phyloP scores from a whole-genome alignment of 495 filamentous ascomycete genomes.

The Rostrohypoxylon terebratum region DNA sequence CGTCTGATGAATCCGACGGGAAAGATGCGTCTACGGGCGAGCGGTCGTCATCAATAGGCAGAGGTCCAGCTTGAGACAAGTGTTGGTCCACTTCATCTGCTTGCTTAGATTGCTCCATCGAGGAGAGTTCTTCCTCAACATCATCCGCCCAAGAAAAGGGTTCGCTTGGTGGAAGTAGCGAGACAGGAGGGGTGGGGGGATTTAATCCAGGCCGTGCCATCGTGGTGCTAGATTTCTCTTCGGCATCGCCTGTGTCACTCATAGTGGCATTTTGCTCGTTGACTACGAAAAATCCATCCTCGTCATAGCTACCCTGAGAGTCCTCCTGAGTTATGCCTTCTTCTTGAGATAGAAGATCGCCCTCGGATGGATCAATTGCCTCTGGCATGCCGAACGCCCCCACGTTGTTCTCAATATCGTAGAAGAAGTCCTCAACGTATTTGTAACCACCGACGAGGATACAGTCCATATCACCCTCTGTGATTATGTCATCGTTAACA shows the following conservation, averaged over 20 bases:
- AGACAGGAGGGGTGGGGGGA: not conserved
- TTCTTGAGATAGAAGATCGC: not conserved
- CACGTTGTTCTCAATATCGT: constrained; percentile 3
- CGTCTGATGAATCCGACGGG: not conserved
- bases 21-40: not conserved
- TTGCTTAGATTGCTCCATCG: not conserved
- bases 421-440: constrained; percentile 25
- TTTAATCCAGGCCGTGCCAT: too few species aligned
- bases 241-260: not conserved
- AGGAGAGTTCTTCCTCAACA: constrained; percentile 1
- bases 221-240: too few species aligned
- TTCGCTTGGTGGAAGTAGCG: not conserved
- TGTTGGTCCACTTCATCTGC: not conserved
- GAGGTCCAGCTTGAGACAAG: not conserved
- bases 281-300: constrained; percentile 16
- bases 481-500: not conserved
- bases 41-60: not conserved
- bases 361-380: not conserved
- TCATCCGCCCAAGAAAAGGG: constrained; percentile 25
- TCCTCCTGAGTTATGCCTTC: not conserved
- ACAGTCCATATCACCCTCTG: constrained; percentile 18
- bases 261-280: not conserved
- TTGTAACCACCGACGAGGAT: constrained; percentile 23
- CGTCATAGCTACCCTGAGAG: constrained; percentile 12
- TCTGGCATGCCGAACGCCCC: not conserved